These are phyloP conservation scores for Cadophora malorum DNA, from an alignment of 2,329 filamentous ascomycete genomes.

Conservation along the genomic window DNA sequence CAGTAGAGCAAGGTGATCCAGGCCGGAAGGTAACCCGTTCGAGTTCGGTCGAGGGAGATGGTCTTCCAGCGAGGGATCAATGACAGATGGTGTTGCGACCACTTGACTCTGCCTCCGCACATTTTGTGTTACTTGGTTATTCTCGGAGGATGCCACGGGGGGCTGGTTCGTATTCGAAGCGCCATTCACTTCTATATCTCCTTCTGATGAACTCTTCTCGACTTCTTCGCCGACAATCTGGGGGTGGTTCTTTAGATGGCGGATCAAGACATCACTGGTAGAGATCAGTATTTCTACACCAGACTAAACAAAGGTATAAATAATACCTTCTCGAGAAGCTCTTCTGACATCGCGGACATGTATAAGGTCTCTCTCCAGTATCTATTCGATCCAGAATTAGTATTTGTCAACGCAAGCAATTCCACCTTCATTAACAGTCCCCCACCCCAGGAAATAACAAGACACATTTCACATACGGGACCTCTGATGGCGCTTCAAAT, in stretches of 20 bases:
- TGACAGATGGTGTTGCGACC: slow-evolving; percentile 33
- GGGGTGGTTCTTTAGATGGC: slow-evolving; percentile 39
- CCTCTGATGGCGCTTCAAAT: slow-evolving; percentile 60
- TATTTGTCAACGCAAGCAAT: slow-evolving; percentile 16
- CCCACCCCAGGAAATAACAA: slow-evolving; percentile 3
- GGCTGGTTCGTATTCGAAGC: slow-evolving; percentile 6
- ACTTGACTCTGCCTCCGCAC: slow-evolving; percentile 24
- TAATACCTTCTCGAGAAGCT: slow-evolving; percentile 59
- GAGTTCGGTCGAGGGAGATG: slow-evolving; percentile 28
- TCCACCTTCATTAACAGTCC: slow-evolving; percentile 1
- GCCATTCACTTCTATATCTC: slow-evolving; percentile 31
- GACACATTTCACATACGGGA: slow-evolving; percentile 52
- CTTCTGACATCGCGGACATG: slow-evolving; percentile 59
- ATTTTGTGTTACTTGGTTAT: slow-evolving; percentile 22
- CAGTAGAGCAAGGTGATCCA: slow-evolving; percentile 36
- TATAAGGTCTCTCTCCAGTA: slow-evolving; percentile 60
- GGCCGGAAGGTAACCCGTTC: slow-evolving; percentile 33
- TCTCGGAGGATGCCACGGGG: slow-evolving; percentile 10
- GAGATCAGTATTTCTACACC: slow-evolving; percentile 17
- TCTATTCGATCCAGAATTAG: slow-evolving; percentile 48
- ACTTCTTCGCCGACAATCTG: slow-evolving; percentile 33
- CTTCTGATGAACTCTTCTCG: slow-evolving; percentile 34
- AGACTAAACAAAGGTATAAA: slow-evolving; percentile 11
- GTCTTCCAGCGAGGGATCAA: slow-evolving; percentile 35
- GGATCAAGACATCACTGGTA: slow-evolving; percentile 39